Evolutionary conservation across 148 eudicot genomes (phyloP).

Genomic region (Drosera capensis): DNA sequence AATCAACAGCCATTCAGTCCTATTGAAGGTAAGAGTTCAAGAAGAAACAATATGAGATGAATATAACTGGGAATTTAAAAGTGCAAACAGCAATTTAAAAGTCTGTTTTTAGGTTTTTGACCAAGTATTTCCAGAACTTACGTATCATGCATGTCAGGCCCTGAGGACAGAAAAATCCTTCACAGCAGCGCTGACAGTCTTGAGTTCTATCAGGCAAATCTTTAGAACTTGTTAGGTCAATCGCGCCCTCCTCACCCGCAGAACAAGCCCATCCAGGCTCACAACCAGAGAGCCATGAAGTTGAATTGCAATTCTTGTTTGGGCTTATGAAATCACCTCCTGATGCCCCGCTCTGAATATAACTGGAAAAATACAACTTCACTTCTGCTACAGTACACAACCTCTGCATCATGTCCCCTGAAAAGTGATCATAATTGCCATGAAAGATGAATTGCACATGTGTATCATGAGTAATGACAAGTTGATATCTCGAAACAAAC

Average conservation of each 20-base stretch:
- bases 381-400: conserved; percentile 68
- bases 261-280: conserved; percentile 98
- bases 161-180: conserved; percentile 79
- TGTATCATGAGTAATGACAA: too few species aligned
- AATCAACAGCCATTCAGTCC: too few species aligned
- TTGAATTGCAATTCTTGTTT: conserved; percentile 60
- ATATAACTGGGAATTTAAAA: not conserved
- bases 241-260: conserved; percentile 17
- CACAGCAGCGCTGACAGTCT: conserved; percentile 59
- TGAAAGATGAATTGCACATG: too few species aligned
- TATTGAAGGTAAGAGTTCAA: too few species aligned
- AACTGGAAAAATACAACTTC: conserved; percentile 30
- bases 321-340: conserved; percentile 21
- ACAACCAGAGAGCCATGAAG: conserved; percentile 66
- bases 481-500: too few species aligned
- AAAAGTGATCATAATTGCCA: too few species aligned
- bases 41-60: not conserved
- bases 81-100: not conserved
- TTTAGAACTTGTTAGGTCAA: conserved; percentile 32
- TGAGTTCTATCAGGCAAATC: conserved; percentile 47
- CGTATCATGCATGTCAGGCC: conserved; percentile 89
- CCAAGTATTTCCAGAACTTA: conserved; percentile 22
- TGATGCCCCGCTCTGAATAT: conserved; percentile 21
- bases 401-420: conserved; percentile 46
- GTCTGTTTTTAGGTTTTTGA: not conserved